A percentile compares a stretch with the other conserved stretches of the same genome.
Conservation (phyloP, 1,284 basidiomycete genomes). For the Phellopilus nigrolimitatus region DNA sequence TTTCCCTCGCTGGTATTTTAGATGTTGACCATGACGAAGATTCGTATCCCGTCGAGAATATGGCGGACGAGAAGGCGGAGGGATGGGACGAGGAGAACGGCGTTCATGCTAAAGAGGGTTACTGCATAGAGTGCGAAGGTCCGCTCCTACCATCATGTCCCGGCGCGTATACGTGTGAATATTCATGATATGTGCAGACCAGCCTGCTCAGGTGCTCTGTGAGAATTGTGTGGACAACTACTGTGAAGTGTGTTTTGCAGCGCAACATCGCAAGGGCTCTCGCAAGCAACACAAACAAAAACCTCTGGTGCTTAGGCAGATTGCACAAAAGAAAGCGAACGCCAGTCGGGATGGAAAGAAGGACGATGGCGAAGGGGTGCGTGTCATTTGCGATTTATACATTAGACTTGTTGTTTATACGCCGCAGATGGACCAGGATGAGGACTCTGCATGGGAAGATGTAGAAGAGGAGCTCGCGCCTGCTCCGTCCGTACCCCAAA, state of each 20-base stretch:
- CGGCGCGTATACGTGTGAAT: background rate
- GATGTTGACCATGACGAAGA: conserved; percentile 10
- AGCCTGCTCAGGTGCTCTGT: conserved; percentile 70
- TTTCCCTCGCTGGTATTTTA: conserved; percentile 17
- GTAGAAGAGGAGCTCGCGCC: conserved; percentile 32
- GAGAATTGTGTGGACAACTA: conserved; percentile 65
- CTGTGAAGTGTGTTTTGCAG: conserved; percentile 78
- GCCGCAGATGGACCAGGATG: conserved; percentile 45
- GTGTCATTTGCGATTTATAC: conserved; percentile 4
- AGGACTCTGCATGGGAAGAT: conserved; percentile 44
- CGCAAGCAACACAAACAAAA: conserved; percentile 61
- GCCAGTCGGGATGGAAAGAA: conserved; percentile 21
- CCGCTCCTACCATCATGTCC: conserved; percentile 22
- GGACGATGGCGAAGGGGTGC: conserved; percentile 27
- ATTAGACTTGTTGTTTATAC: conserved; percentile 8
- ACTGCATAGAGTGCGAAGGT: conserved; percentile 82
- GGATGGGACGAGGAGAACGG: conserved; percentile 64
- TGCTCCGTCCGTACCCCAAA: conserved; percentile 32
- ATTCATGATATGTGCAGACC: conserved; percentile 39
- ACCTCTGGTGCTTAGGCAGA: conserved; percentile 34
- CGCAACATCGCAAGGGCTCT: conserved; percentile 75
- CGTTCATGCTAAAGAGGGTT: conserved; percentile 53
- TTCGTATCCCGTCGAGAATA: conserved; percentile 2
- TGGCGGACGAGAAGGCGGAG: conserved; percentile 27
- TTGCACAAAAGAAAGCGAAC: conserved; percentile 27